Conservation (phyloP, 179 eudicot genomes). For the Vitellaria paradoxa region DNA sequence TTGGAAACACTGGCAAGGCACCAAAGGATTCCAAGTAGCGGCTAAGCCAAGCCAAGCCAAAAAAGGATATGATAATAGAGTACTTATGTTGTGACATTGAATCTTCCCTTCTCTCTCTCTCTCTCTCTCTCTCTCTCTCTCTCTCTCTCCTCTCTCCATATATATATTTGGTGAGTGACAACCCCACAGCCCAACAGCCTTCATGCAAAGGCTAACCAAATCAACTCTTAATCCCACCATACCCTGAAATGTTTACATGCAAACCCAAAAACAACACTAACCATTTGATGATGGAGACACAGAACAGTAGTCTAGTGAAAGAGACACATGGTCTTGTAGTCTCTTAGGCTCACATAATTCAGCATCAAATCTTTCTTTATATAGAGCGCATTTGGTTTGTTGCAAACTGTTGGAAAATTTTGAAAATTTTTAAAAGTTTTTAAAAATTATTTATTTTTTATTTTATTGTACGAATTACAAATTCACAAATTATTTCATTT, state of each 20-base stretch:
- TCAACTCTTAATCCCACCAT: not conserved
- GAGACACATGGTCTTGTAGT: constrained; percentile 5
- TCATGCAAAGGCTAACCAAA: not conserved
- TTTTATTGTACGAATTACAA: too few species aligned
- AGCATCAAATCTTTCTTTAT: constrained; percentile 1
- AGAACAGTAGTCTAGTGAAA: not conserved
- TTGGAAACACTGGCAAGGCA: too few species aligned
- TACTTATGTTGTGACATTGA: not conserved
- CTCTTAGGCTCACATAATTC: not conserved
- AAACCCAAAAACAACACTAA: not conserved
- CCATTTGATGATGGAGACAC: not conserved
- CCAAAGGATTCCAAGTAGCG: constrained; percentile 39
- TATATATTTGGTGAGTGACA: not conserved
- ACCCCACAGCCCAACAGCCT: not conserved
- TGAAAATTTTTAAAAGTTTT: too few species aligned
- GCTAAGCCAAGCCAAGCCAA: constrained; percentile 44
- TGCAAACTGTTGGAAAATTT: too few species aligned
- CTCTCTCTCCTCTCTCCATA: not conserved
- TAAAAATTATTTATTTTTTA: too few species aligned
- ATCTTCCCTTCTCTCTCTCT: not conserved
- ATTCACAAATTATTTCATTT: too few species aligned
- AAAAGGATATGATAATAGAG: not conserved
- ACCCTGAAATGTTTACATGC: not conserved
- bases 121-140: constrained; percentile 3
- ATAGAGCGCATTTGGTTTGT: too few species aligned